Conservation (phyloP, 495 filamentous ascomycete genomes). For the Tuber indicum region DNA sequence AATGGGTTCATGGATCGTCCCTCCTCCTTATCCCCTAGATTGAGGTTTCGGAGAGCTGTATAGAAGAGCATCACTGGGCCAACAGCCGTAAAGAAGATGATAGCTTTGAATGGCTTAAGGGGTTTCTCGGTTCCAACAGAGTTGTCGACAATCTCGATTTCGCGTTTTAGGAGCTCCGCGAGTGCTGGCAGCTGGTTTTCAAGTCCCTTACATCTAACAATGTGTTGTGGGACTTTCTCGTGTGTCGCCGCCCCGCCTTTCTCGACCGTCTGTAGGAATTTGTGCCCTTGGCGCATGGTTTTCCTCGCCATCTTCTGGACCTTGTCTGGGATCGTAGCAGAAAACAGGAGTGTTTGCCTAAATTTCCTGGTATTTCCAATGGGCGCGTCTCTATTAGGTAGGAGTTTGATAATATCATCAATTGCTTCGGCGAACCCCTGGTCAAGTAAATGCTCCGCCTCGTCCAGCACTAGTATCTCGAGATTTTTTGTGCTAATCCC, state of each 20-base stretch:
- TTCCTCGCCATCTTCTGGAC: conserved; percentile 69
- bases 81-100: conserved; percentile 80
- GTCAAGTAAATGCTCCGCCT: conserved; percentile 88
- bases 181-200: conserved; percentile 73
- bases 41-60: conserved; percentile 55
- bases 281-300: conserved; percentile 65
- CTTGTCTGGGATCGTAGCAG: conserved; percentile 79
- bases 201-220: conserved; percentile 57
- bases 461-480: conserved; percentile 79
- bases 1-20: conserved; percentile 45
- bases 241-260: conserved; percentile 79
- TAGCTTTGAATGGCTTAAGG: conserved; percentile 76
- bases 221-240: conserved; percentile 69
- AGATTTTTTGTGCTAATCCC: conserved; percentile 67
- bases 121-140: conserved; percentile 38
- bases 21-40: conserved; percentile 24
- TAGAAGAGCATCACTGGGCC: conserved; percentile 59
- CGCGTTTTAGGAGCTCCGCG: conserved; percentile 61
- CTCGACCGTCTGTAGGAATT: conserved; percentile 74
- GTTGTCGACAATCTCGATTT: conserved; percentile 3
- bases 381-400: conserved; percentile 54
- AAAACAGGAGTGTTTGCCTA: conserved; percentile 88
- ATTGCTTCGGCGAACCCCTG: conserved; percentile 81
- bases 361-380: conserved; percentile 45
- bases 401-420: conserved; percentile 55